Conservation (phyloP, 2,329 filamentous ascomycete species). For the Rutstroemia sydowiana region DNA sequence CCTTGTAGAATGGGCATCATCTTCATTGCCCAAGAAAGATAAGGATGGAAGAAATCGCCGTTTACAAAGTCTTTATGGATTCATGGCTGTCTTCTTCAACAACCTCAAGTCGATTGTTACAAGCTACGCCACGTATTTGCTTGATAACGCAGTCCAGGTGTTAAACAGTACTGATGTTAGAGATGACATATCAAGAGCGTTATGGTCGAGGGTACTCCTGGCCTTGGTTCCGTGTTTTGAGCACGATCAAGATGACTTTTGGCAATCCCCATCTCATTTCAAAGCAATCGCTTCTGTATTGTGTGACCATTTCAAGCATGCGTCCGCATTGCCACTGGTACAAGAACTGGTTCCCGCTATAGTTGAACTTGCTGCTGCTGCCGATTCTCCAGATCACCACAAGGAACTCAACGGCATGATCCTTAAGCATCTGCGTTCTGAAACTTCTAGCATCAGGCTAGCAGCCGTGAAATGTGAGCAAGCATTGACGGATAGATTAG, state of each 20-base stretch:
- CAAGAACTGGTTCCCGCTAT: slow-evolving; percentile 64
- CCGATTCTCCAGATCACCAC: slow-evolving; percentile 81
- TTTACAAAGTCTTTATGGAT: slow-evolving; percentile 71
- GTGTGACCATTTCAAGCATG: slow-evolving; percentile 55
- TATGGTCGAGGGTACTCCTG: slow-evolving; percentile 64
- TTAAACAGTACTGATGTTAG: slow-evolving; percentile 42
- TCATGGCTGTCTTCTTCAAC: slow-evolving; percentile 72
- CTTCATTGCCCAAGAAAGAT: slow-evolving; percentile 55
- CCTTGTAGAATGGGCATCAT: slow-evolving; percentile 73
- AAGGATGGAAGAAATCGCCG: slow-evolving; percentile 50
- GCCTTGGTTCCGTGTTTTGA: slow-evolving; percentile 71
- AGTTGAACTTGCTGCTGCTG: slow-evolving; percentile 70
- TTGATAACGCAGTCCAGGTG: slow-evolving; percentile 65
- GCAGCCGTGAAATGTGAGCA: slow-evolving; percentile 79
- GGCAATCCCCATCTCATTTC: slow-evolving; percentile 88
- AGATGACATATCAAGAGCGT: slow-evolving; percentile 43
- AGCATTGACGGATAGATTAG: slow-evolving; percentile 68
- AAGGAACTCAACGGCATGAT: slow-evolving; percentile 78
- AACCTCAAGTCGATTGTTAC: slow-evolving; percentile 91
- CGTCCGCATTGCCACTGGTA: slow-evolving; percentile 36
- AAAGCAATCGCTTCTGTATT: slow-evolving; percentile 62
- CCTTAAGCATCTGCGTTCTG: slow-evolving; percentile 69
- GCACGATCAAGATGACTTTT: slow-evolving; percentile 92
- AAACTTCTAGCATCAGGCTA: slow-evolving; percentile 64
- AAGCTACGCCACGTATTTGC: slow-evolving; percentile 76